phyloP scores from a whole-genome alignment of 2,329 filamentous ascomycete genomes.

The Fusarium multiceps region DNA sequence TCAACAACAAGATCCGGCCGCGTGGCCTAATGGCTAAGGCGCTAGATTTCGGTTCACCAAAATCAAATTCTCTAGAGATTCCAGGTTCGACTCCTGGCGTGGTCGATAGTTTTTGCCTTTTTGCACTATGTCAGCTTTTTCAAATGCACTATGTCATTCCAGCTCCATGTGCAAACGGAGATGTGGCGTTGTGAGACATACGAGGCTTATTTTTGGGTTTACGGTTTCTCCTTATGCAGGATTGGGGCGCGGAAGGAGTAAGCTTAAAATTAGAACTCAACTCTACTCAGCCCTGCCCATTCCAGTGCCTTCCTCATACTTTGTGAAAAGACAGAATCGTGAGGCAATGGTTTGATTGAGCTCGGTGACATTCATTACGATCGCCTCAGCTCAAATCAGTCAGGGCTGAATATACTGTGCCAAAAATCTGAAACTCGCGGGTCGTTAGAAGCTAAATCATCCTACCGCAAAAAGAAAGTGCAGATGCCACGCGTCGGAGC shows the following conservation, averaged over 20 bases:
- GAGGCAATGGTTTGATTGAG: background rate
- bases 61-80: constrained; percentile 48
- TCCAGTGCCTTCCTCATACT: background rate
- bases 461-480: constrained; percentile 3
- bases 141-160: background rate
- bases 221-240: background rate
- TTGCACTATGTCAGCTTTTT: background rate
- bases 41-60: constrained; percentile 50
- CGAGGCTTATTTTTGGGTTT: background rate
- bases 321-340: background rate
- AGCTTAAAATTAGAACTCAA: constrained; percentile 3
- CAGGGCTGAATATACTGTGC: background rate
- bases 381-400: constrained; percentile 2
- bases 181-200: background rate
- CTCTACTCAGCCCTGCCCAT: background rate
- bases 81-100: constrained; percentile 53
- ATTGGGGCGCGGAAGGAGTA: background rate
- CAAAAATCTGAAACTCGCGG: constrained; percentile 15
- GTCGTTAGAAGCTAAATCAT: constrained; percentile 15
- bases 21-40: constrained; percentile 53
- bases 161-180: background rate
- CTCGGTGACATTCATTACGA: constrained; percentile 8
- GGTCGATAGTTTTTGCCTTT: constrained; percentile 37
- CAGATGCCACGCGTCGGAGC: constrained; percentile 18
- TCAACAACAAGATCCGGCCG: constrained; percentile 39